Evolutionary conservation across 2,329 filamentous ascomycete species (phyloP).

Genomic region (Microsporum canis): DNA sequence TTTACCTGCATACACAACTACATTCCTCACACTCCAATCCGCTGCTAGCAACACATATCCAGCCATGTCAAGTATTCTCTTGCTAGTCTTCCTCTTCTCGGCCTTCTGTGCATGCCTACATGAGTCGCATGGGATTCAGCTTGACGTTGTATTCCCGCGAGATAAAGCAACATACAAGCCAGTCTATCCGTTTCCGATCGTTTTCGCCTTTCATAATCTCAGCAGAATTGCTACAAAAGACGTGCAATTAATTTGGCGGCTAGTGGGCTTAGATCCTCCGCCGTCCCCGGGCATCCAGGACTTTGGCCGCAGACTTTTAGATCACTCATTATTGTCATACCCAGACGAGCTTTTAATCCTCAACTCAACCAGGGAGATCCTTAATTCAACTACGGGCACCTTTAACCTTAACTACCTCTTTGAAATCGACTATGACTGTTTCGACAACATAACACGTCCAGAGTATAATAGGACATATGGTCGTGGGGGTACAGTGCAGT

Average conservation of each 20-base stretch:
- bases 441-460: not conserved
- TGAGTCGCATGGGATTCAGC: no score
- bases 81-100: no score
- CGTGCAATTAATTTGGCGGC: no score
- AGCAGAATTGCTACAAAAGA: no score
- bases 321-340: not conserved
- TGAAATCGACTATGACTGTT: not conserved
- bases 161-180: not conserved
- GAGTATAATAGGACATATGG: not conserved
- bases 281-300: no score
- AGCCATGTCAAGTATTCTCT: no score
- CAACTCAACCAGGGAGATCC: not conserved
- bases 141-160: not conserved
- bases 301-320: no score
- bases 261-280: no score
- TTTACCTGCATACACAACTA: no score
- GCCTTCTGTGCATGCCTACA: no score
- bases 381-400: not conserved
- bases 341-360: not conserved
- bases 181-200: not conserved
- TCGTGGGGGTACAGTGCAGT: not conserved
- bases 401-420: not conserved
- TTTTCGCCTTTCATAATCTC: not conserved
- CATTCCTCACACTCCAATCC: no score
- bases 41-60: no score